Evolutionary conservation across 164 flowering plant genomes (phyloP).

Genomic region (Magnolia sinica): DNA sequence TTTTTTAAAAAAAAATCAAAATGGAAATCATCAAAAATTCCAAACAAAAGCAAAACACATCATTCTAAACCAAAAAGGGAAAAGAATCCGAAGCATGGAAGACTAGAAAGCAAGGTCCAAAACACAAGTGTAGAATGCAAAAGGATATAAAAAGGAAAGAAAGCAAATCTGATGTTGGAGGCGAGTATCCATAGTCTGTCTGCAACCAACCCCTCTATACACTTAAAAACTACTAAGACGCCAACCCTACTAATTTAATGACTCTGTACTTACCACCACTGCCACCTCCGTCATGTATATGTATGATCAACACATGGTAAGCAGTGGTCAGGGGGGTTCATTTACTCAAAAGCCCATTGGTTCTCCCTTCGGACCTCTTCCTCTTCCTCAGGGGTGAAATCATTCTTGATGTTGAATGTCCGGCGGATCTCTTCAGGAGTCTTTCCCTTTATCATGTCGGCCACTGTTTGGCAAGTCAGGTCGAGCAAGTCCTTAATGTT

Average conservation of each 20-base stretch:
- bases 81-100: no score
- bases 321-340: background rate
- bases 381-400: constrained; percentile 71
- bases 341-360: constrained; percentile 67
- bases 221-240: background rate
- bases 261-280: background rate
- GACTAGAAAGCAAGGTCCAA: no score
- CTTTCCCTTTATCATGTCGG: constrained; percentile 72
- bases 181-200: background rate
- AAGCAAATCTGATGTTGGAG: background rate
- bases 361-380: constrained; percentile 78
- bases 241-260: no score
- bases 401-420: constrained; percentile 64
- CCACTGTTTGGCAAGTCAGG: constrained; percentile 70
- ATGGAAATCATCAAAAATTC: no score
- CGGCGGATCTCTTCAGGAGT: constrained; percentile 66
- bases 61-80: no score
- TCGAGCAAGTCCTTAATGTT: constrained; percentile 64
- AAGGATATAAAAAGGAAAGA: no score
- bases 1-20: no score
- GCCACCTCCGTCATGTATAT: background rate
- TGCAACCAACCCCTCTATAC: background rate
- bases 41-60: no score
- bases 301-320: background rate
- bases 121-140: no score